Evolutionary conservation across 2,329 filamentous ascomycete genomes (phyloP).

Genomic region (Chaetomium globosum): DNA sequence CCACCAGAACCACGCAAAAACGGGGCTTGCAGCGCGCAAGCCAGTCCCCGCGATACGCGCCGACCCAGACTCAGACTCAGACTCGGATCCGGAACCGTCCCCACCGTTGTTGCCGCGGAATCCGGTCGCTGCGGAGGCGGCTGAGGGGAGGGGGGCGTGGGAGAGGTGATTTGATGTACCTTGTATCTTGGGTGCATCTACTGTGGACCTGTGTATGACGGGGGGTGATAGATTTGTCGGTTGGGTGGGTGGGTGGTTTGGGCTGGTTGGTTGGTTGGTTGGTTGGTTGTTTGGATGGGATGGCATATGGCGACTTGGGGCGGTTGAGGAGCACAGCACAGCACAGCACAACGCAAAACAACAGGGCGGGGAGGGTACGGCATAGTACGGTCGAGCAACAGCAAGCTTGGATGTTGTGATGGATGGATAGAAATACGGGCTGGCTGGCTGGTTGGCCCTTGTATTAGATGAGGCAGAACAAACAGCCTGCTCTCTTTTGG

Average conservation of each 20-base stretch:
- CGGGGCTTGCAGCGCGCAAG: neutral
- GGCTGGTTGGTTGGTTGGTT: too few relatives aligned
- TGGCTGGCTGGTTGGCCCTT: neutral
- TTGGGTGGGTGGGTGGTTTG: neutral
- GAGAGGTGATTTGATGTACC: constrained; percentile 3
- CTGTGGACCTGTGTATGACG: too few relatives aligned
- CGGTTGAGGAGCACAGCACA: neutral
- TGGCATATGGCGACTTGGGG: too few relatives aligned
- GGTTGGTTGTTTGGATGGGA: too few relatives aligned
- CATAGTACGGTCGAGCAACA: neutral
- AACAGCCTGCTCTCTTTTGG: neutral
- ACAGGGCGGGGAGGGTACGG: neutral
- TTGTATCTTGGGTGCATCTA: too few relatives aligned
- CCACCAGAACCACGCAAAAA: neutral
- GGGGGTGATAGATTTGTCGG: neutral
- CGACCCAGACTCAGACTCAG: neutral
- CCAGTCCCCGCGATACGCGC: neutral
- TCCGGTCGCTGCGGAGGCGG: constrained; percentile 22
- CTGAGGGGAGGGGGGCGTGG: constrained; percentile 23
- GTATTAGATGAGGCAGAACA: neutral
- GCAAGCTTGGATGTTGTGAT: neutral
- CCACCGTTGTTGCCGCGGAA: neutral
- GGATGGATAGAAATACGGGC: neutral
- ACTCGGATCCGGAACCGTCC: neutral
- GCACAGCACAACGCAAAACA: neutral